These are phyloP conservation scores for Bullera alba DNA, from an alignment of 768 basidiomycete genomes.

Conservation along the genomic window DNA sequence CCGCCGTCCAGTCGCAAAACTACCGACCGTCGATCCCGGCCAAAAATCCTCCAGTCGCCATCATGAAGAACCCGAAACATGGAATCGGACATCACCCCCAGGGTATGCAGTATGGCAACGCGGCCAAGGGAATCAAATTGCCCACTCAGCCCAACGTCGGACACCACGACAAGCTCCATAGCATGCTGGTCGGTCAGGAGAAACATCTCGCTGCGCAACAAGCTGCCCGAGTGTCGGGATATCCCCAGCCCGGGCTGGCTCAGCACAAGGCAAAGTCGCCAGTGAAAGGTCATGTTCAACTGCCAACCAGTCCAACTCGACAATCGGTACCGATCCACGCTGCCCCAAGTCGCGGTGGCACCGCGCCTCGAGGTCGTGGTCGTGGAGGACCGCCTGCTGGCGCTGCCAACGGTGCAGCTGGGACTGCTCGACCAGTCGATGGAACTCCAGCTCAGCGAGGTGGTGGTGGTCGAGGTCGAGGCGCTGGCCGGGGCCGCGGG, in stretches of 20 bases:
- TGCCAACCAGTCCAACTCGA: background rate
- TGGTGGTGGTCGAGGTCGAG: constrained; percentile 1
- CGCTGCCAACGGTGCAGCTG: background rate
- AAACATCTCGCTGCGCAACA: constrained; percentile 7
- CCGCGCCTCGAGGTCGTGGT: too few species aligned
- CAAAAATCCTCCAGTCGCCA: constrained; percentile 53
- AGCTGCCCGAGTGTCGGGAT: background rate
- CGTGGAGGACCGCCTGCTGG: too few species aligned
- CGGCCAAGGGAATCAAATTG: constrained; percentile 36
- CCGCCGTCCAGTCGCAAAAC: constrained; percentile 47
- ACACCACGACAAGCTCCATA: constrained; percentile 14
- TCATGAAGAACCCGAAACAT: constrained; percentile 63
- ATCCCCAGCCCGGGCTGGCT: background rate
- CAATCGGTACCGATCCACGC: too few species aligned
- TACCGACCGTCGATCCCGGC: constrained; percentile 9
- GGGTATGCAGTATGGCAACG: constrained; percentile 38
- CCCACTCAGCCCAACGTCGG: background rate
- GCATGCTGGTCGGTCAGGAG: constrained; percentile 4
- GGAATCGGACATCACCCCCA: constrained; percentile 3
- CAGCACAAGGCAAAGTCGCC: background rate
- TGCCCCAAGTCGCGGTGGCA: too few species aligned
- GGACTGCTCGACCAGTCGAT: background rate
- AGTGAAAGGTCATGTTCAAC: too few species aligned
- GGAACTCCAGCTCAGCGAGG: background rate
- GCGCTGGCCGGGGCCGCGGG: constrained; percentile 5